A percentile compares a stretch with the other conserved stretches of the same genome.
Conservation (phyloP, 1,284 basidiomycete genomes). For the Ganoderma sinense region DNA sequence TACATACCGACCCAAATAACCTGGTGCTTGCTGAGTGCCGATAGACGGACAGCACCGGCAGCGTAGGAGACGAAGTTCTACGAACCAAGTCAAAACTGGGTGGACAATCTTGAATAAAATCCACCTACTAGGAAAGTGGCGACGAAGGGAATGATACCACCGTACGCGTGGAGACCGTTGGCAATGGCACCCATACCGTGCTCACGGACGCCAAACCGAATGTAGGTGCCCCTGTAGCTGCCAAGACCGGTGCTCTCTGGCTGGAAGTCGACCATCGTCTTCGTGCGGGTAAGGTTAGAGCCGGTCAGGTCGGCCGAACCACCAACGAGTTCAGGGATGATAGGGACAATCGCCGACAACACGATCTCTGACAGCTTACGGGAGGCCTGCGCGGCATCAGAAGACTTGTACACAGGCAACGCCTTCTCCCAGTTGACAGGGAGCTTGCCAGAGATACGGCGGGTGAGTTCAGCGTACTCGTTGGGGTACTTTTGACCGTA, state of each 20-base stretch:
- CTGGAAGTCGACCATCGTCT: constrained; percentile 91
- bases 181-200: constrained; percentile 97
- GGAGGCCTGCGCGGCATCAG: constrained; percentile 87
- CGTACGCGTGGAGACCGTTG: constrained; percentile 90
- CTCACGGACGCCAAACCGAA: constrained; percentile 97
- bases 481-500: constrained; percentile 85
- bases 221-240: constrained; percentile 87
- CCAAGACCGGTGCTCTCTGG: constrained; percentile 87
- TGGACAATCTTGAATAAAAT: background rate
- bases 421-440: constrained; percentile 88
- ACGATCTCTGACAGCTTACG: constrained; percentile 95
- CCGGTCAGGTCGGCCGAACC: constrained; percentile 95
- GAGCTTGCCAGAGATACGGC: constrained; percentile 86
- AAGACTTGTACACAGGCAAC: constrained; percentile 85
- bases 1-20: constrained; percentile 91
- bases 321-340: constrained; percentile 86
- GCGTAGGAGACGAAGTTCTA: constrained; percentile 96
- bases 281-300: constrained; percentile 90
- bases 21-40: constrained; percentile 89
- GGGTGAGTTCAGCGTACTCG: constrained; percentile 87
- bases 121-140: constrained; percentile 83
- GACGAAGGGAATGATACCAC: constrained; percentile 85
- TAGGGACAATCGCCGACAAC: constrained; percentile 78
- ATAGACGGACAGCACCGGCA: constrained; percentile 90
- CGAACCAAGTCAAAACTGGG: background rate